Percentiles rank a stretch among this genome's conserved stretches.
Evolutionary conservation across 768 basidiomycete species (phyloP).

Genomic region (Boletus pseudo-olivaceus): DNA sequence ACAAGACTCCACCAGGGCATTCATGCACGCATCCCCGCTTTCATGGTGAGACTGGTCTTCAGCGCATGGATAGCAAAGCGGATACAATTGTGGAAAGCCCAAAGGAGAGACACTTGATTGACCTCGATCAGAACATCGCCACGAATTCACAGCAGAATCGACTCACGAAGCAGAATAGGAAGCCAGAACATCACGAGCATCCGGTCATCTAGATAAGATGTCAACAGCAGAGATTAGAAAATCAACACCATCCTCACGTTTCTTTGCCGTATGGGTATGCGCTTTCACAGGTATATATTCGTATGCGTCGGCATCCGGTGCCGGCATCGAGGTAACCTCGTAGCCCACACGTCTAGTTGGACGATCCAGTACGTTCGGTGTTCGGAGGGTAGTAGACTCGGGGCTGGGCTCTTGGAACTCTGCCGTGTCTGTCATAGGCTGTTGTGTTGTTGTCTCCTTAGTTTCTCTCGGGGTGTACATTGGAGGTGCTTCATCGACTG

Average conservation of each 20-base stretch:
- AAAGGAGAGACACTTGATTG: constrained; percentile 53
- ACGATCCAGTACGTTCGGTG: constrained; percentile 29
- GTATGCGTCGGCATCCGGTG: constrained; percentile 67
- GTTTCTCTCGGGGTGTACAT: constrained; percentile 66
- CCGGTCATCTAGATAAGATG: constrained; percentile 56
- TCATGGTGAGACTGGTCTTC: constrained; percentile 46
- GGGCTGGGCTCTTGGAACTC: constrained; percentile 2
- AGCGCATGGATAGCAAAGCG: constrained; percentile 50
- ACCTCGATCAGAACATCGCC: constrained; percentile 5
- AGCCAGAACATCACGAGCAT: constrained; percentile 88
- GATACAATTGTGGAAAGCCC: constrained; percentile 55
- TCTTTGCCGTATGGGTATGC: constrained; percentile 48
- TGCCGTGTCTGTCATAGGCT: not conserved
- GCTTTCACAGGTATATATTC: constrained; percentile 54
- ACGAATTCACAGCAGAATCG: not conserved
- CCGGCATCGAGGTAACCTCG: constrained; percentile 45
- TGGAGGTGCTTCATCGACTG: constrained; percentile 59
- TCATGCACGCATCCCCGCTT: constrained; percentile 37
- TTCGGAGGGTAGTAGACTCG: constrained; percentile 19
- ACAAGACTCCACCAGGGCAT: constrained; percentile 1
- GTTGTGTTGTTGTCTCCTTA: constrained; percentile 12
- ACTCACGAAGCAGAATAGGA: constrained; percentile 76
- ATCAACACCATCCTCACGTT: constrained; percentile 46
- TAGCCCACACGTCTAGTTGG: constrained; percentile 46
- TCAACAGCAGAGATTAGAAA: not conserved